phyloP scores from a whole-genome alignment of 2,329 filamentous ascomycete species.

The Penicillium fuscoglaucum region DNA sequence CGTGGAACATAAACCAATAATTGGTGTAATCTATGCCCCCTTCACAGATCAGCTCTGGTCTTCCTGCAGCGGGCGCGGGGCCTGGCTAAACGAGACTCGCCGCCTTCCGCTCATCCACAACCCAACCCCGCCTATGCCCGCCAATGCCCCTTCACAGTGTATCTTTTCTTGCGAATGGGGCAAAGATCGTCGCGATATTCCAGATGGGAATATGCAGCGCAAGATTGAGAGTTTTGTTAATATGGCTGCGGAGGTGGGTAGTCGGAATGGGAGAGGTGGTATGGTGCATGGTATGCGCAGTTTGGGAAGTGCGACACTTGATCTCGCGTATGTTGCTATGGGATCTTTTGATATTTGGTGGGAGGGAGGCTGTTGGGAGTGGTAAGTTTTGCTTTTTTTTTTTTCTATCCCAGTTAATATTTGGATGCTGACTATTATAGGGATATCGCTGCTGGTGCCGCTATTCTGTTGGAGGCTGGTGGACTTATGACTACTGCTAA shows the following conservation, averaged over 20 bases:
- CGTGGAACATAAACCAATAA: conserved; percentile 58
- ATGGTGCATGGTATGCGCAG: conserved; percentile 78
- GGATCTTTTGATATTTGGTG: conserved; percentile 79
- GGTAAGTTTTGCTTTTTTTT: conserved; percentile 47
- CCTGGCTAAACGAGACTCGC: conserved; percentile 67
- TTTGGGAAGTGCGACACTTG: conserved; percentile 70
- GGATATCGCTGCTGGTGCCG: conserved; percentile 76
- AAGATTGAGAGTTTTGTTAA: conserved; percentile 76
- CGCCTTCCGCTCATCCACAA: conserved; percentile 63
- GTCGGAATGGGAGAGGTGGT: conserved; percentile 65
- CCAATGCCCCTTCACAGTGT: conserved; percentile 65
- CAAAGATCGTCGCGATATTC: conserved; percentile 68
- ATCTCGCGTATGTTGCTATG: conserved; percentile 73
- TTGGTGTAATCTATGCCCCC: conserved; percentile 72
- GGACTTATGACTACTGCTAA: conserved; percentile 74
- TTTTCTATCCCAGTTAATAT: neutral
- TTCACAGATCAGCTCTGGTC: conserved; percentile 70
- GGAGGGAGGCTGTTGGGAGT: conserved; percentile 81
- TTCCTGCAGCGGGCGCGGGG: conserved; percentile 64
- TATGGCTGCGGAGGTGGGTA: conserved; percentile 67
- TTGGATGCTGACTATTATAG: conserved; percentile 11
- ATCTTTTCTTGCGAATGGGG: conserved; percentile 78
- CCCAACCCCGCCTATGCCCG: conserved; percentile 63
- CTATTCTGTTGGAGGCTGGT: conserved; percentile 70
- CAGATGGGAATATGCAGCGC: conserved; percentile 66